Percentiles rank a stretch among this genome's conserved stretches.
These are phyloP conservation scores for Eucommia ulmoides DNA, from an alignment of 257 asterid species.

Conservation along the genomic window DNA sequence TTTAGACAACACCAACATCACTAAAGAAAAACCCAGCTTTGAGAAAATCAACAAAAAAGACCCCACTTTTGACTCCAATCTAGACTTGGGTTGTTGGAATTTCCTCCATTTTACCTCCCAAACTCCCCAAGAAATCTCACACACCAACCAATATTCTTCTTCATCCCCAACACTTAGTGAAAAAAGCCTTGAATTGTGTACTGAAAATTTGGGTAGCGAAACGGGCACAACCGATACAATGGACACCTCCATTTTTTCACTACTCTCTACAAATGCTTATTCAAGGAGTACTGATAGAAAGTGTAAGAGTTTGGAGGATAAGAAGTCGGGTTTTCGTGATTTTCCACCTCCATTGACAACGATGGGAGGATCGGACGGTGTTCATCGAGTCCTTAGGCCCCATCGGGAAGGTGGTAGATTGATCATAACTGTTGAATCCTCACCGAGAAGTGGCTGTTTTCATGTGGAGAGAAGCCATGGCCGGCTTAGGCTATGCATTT, in stretches of 20 bases:
- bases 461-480: conserved; percentile 72
- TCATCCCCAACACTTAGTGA: conserved; percentile 29
- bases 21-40: conserved; percentile 1
- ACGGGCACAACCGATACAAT: conserved; percentile 40
- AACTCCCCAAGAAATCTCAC: conserved; percentile 2
- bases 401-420: conserved; percentile 59
- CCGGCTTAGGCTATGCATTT: conserved; percentile 42
- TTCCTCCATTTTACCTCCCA: conserved; percentile 23
- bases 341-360: conserved; percentile 93
- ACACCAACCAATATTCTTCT: conserved; percentile 22
- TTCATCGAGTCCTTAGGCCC: conserved; percentile 42
- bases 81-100: conserved; percentile 26
- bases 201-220: conserved; percentile 74
- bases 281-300: background rate
- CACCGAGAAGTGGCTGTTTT: conserved; percentile 30
- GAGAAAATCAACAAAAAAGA: background rate
- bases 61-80: background rate
- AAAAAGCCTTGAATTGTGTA: conserved; percentile 57
- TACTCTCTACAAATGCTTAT: background rate
- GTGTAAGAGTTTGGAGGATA: background rate
- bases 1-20: background rate
- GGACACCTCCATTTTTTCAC: conserved; percentile 33
- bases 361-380: conserved; percentile 41
- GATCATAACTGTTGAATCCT: conserved; percentile 55
- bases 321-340: conserved; percentile 7